Base-by-base conservation (phyloP, 345 rosid species). In the Euphorbia tirucalli region DNA sequence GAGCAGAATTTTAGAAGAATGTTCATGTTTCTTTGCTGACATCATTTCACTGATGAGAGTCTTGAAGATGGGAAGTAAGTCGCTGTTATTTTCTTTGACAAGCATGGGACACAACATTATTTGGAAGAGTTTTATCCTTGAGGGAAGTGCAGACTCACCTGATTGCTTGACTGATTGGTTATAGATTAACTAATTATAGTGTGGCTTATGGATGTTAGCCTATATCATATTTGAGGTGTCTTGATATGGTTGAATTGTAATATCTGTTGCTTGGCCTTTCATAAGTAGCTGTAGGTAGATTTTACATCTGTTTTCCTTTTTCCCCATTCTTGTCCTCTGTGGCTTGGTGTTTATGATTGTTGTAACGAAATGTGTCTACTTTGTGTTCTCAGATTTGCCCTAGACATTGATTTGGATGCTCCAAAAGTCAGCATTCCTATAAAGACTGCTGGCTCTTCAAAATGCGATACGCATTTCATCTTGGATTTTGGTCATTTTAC, bases 401-500 rank as follows among this genome's bases (percentile, higher is more conserved):
- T 95, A 68, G 97, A 95, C 79, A 90, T 95, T 77, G 98, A 95
- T 85, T 85, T 95, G 71, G 99, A 91, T 89, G 99, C 98, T 81
- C 99, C 99, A 41, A 95, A 90, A 85, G 91, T 95, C 73, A 88
- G 87, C 77, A 86, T 90, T 80, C 99, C 99, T 80, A 75, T 95
- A 79, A 89, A 87, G 82, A 74, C 84, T 75, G 31, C 59, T 70
- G 88, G 85, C 60, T 88, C 93, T 65, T 84, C 86, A 74, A 85
- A 82, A 69, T 88, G 90, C 73, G 91, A 85, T 66, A 80, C 87
- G 85, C 87, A 89, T 83, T 92, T 95, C 81, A 85, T 95, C 79
- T 83, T 95, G 86, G 99, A 95, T 87, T 92, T 95, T 78, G 99
- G 98, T 63, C 91, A 95, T 80, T 95, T 95, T 77, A 95, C 97